A percentile compares a stretch with the other conserved stretches of the same genome.
Evolutionary conservation across 2,329 filamentous ascomycete species (phyloP).

Genomic region (Cryoendolithus antarcticus): DNA sequence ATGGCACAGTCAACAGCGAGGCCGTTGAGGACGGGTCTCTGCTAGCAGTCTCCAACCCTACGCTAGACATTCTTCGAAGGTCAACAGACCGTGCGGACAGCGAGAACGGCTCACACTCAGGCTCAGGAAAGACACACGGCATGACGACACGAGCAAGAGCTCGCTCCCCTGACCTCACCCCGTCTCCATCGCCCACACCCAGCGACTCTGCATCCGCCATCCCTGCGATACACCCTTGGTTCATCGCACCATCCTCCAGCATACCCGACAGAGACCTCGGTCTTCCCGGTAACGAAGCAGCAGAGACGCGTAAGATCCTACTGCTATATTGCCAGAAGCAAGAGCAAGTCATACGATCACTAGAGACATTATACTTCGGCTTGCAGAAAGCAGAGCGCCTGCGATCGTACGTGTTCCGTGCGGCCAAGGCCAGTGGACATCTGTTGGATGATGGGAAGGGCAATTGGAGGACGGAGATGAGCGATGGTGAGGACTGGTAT

Average conservation of each 20-base stretch:
- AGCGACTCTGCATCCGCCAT: conserved; percentile 28
- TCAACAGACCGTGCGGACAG: conserved; percentile 9
- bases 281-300: conserved; percentile 60
- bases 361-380: conserved; percentile 55
- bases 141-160: conserved; percentile 45
- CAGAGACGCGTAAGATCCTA: conserved; percentile 62
- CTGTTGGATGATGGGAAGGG: conserved; percentile 32
- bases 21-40: not conserved
- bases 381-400: conserved; percentile 61
- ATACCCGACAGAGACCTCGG: conserved; percentile 58
- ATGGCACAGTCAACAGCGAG: not conserved
- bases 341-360: conserved; percentile 65
- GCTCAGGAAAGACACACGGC: conserved; percentile 33
- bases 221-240: conserved; percentile 61
- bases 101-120: conserved; percentile 29
- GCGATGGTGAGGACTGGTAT: conserved; percentile 82
- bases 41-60: conserved; percentile 2
- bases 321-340: conserved; percentile 75
- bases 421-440: conserved; percentile 69
- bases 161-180: conserved; percentile 26
- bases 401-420: conserved; percentile 58
- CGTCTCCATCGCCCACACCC: conserved; percentile 25
- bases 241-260: conserved; percentile 50
- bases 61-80: conserved; percentile 5
- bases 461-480: conserved; percentile 48